Evolutionary conservation across 2,329 filamentous ascomycete species (phyloP), one percentile per base, ranked within the genome.

Genomic region (Exophiala oligosperma): DNA sequence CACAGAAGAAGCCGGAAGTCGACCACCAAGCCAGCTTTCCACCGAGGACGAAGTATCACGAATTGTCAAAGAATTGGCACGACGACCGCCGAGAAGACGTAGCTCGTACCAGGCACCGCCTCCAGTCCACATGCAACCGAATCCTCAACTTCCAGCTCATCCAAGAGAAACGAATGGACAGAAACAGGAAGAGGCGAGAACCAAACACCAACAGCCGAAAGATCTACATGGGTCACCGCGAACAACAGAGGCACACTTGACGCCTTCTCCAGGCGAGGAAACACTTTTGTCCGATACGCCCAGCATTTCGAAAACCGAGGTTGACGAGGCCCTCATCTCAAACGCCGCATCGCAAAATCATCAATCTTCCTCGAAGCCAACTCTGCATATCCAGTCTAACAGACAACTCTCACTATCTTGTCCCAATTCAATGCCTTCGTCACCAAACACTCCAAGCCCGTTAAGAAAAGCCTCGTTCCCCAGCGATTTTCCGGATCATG

Each of bases 261-360:
- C 8, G 7, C 11, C 28, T 4, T 52, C 26, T 14, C n/a, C 37
- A 14, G 14, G 3, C 23, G n/a, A 51, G 12, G 56, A 48, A 38
- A 37, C 51, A 38, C 56, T 54, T 1, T 46, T 59, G n/a, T 54
- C 56, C 4, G 56, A 59, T 26, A 54, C 46, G 17, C 48, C 29
- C 29, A 40, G 48, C 12, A 37, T 50, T 12, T n/a, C 48, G 17
- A 37, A 50, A 8, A 23, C 28, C 11, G 4, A 24, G 43, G 32
- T 35, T 9, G 32, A 35, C 9, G 7, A 17, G 40, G 40, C 40
- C 3, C 21, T 23, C 4, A 9, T 11, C 40, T 17, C n/a, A 21
- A 23, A 43, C n/a, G 40, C 40, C 14, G n/a, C 21, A 23, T 23
- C 12, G 21, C 6, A 47, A 29, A n/a, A 28, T 12, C 23, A 7